Conservation (phyloP, 2,329 filamentous ascomycete species). For the Ophiocordyceps camponoti-floridani region DNA sequence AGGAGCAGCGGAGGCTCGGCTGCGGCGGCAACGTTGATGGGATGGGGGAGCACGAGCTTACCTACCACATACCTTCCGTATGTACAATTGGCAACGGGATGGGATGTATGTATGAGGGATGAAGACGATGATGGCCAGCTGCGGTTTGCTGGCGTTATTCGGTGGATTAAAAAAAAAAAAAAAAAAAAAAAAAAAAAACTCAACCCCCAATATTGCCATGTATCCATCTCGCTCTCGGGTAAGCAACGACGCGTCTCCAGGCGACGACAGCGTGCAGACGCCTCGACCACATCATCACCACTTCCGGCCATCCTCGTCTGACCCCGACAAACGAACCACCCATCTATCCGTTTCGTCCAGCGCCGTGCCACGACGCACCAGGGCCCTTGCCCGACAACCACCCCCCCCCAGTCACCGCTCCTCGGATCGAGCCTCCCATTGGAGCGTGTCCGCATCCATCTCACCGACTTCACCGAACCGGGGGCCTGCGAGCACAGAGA, state of each 20-base stretch:
- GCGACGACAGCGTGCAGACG: too few species aligned
- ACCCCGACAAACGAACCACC: neutral
- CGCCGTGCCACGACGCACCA: neutral
- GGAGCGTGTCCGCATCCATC: neutral
- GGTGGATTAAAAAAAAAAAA: too few species aligned
- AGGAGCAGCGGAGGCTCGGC: neutral
- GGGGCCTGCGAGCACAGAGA: neutral
- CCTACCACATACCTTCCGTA: neutral
- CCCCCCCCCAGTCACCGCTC: neutral
- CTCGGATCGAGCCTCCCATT: neutral
- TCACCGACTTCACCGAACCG: constrained; percentile 8
- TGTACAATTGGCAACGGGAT: too few species aligned
- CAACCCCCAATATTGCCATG: too few species aligned
- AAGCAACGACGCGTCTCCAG: too few species aligned
- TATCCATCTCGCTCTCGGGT: too few species aligned
- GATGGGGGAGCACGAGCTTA: neutral
- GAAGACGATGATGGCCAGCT: neutral
- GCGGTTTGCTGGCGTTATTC: too few species aligned
- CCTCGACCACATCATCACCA: too few species aligned
- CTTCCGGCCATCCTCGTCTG: neutral
- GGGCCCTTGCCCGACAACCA: neutral
- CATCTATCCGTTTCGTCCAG: neutral
- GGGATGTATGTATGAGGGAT: too few species aligned
- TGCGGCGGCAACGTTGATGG: neutral
- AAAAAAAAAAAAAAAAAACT: too few species aligned